Evolutionary conservation across 352 stramenopile genomes (phyloP), one percentile per base, ranked within the genome.

Genomic region (Phytopythium helicoides): DNA sequence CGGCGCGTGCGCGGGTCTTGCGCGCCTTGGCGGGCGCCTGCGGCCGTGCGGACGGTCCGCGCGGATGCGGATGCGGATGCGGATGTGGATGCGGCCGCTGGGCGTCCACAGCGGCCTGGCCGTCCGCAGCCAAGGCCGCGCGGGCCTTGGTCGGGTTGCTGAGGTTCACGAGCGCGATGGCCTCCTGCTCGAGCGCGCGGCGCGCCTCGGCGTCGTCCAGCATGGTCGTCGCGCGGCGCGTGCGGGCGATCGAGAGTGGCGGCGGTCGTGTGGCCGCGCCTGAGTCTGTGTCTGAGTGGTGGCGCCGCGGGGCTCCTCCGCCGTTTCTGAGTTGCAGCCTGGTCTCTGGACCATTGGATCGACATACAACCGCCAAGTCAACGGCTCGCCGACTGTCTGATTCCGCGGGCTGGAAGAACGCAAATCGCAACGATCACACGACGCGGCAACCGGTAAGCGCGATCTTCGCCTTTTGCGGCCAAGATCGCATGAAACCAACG

Each of bases 321-420:
- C 25, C 31, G 23, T 38, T 45, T 58, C 40, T 58, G 40, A 51
- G 44, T 38, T 52, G 45, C 31, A n/a, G 45, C 28, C 38, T n/a
- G 22, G 46, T 61, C 38, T 61, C 37, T 61, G 26, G 37, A 16
- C 19, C 42, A 28, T 18, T 38, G 6, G 26, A 4, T 21, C 6
- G 4, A 7, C n/a, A 42, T 50, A 50, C 44, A 38, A 19, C 16
- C 3, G 2, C 2, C 16, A 9, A 50, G 44, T 50, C 44, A 37
- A 35, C 23, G 16, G 1, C 16, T 7, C 21, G 16, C 37, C 3
- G 37, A n/a, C 37, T 33, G 23, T 47, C 40, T 47, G 40, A 47
- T 47, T 47, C 40, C 21, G 6, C 35, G 52, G 95, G 97, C 66
- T 98, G 96, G 96, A 81, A 99, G 54, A 96, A 99, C 61, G 85